These are phyloP conservation scores for Rhodamnia argentea DNA, from an alignment of 345 rosid genomes.

Conservation along the genomic window DNA sequence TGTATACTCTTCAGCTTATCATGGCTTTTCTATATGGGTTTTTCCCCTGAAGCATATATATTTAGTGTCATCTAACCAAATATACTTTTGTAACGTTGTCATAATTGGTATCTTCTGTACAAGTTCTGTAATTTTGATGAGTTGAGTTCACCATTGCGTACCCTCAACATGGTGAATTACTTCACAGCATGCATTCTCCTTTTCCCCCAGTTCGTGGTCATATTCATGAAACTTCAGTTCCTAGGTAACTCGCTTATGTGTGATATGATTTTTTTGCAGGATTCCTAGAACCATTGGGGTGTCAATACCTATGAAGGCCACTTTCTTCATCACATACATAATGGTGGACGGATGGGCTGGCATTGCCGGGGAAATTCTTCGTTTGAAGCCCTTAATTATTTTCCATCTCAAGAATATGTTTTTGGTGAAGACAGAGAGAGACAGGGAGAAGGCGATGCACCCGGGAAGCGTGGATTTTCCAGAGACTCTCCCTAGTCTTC, in stretches of 20 bases:
- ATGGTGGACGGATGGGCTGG: constrained; percentile 99
- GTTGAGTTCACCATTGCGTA: not conserved
- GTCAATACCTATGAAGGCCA: constrained; percentile 97
- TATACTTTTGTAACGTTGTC: not conserved
- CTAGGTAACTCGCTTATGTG: not conserved
- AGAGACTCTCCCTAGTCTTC: constrained; percentile 83
- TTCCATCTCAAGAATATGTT: constrained; percentile 92
- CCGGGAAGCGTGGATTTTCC: constrained; percentile 80
- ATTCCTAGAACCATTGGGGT: constrained; percentile 95
- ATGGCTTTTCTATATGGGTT: not conserved
- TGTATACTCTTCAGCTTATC: not conserved
- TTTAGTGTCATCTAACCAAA: not conserved
- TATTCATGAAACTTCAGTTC: not conserved
- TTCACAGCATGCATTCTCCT: not conserved
- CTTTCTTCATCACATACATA: constrained; percentile 88
- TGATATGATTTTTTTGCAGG: constrained; percentile 23
- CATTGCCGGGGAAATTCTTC: constrained; percentile 86
- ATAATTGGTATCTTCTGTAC: not conserved
- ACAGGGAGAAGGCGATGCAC: constrained; percentile 76
- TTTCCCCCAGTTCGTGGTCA: not conserved
- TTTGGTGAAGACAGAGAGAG: constrained; percentile 82
- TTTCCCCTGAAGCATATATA: not conserved
- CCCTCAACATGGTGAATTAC: not conserved
- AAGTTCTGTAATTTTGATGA: not conserved
- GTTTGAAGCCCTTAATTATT: constrained; percentile 69